These are phyloP conservation scores for Hypericum perforatum DNA, from an alignment of 345 rosid species.

Conservation along the genomic window DNA sequence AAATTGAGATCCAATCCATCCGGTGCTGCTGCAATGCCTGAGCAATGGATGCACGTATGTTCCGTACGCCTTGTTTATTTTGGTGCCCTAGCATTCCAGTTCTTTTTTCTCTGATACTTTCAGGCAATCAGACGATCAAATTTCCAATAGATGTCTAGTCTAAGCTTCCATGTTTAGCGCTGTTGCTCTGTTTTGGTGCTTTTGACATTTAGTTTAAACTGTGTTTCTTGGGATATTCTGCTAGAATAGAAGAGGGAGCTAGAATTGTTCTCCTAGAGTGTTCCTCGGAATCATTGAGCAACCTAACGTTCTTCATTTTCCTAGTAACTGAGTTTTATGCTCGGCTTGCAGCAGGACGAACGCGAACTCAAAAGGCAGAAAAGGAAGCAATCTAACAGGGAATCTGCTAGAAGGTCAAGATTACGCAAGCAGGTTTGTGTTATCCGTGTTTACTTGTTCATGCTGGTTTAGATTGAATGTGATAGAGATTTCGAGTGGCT, in stretches of 20 bases:
- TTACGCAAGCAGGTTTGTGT: conserved; percentile 91
- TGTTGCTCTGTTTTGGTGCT: no score
- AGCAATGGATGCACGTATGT: conserved; percentile 60
- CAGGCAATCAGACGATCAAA: neutral
- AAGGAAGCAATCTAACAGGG: conserved; percentile 95
- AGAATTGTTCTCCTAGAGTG: no score
- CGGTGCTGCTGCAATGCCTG: conserved; percentile 41
- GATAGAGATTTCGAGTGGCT: no score
- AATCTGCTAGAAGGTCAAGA: conserved; percentile 95
- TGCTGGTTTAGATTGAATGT: no score
- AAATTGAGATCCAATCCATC: conserved; percentile 39
- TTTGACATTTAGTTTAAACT: no score
- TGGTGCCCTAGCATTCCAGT: neutral
- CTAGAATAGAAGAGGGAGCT: no score
- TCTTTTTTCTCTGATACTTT: neutral
- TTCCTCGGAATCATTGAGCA: no score
- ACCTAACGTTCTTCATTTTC: neutral
- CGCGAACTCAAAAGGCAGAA: conserved; percentile 88
- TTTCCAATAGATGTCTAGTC: no score
- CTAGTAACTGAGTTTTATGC: conserved; percentile 4
- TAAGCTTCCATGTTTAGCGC: no score
- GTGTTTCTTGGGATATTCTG: no score
- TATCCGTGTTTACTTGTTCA: no score
- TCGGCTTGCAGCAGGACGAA: conserved; percentile 52
- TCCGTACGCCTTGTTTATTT: conserved; percentile 5